Evolutionary conservation across 2,329 filamentous ascomycete genomes (phyloP).

Genomic region (Coniochaeta sp.): DNA sequence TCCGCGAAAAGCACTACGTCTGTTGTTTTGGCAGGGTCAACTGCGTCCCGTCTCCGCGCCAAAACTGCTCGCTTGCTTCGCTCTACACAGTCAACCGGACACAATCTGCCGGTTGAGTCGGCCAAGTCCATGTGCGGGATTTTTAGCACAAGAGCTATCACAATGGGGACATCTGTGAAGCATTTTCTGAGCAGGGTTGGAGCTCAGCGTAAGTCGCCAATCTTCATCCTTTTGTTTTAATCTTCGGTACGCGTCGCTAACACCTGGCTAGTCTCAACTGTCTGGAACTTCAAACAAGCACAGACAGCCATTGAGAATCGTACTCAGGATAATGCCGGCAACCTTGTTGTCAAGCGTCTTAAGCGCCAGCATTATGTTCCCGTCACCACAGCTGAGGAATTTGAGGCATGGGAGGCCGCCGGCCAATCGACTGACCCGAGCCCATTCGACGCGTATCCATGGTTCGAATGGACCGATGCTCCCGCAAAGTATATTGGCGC

Average conservation of each 20-base stretch:
- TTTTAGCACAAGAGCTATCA: constrained; percentile 7
- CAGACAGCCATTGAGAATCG: constrained; percentile 9
- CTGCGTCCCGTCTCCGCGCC: background rate
- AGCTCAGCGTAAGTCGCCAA: background rate
- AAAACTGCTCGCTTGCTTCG: background rate
- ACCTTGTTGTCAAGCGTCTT: constrained; percentile 15
- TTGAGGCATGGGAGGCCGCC: background rate
- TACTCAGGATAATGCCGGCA: constrained; percentile 1
- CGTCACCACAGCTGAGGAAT: background rate
- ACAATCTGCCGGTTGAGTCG: background rate
- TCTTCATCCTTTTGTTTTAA: background rate
- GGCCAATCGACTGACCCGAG: background rate
- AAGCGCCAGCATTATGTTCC: constrained; percentile 11
- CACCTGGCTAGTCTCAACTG: background rate
- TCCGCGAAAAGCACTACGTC: background rate
- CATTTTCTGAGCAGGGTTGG: background rate
- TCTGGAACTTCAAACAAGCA: background rate
- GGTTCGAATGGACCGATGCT: constrained; percentile 15
- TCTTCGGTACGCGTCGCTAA: background rate
- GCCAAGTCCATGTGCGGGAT: constrained; percentile 9
- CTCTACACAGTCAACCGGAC: background rate
- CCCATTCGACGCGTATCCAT: constrained; percentile 2
- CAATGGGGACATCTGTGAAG: constrained; percentile 10
- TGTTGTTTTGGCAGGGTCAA: background rate
- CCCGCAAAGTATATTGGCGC: constrained; percentile 14